Percentiles rank a stretch among this genome's conserved stretches.
phyloP scores from a whole-genome alignment of 192 early-diverging fungal genomes.

The Entophlyctis luteolus region DNA sequence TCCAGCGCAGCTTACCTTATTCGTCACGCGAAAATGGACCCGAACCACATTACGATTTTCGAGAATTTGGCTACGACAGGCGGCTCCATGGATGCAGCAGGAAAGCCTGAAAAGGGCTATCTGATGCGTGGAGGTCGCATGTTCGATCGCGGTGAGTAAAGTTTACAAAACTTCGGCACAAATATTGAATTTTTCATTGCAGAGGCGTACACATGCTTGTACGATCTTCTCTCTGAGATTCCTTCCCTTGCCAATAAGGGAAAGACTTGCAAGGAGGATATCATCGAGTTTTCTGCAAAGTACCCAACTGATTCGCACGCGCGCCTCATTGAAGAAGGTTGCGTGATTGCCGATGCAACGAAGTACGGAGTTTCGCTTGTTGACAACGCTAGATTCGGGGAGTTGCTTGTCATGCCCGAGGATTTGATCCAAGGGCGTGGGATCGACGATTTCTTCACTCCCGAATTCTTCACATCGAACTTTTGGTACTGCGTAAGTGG shows the following conservation, averaged over 20 bases:
- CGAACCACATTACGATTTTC: constrained; percentile 28
- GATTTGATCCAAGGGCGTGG: constrained; percentile 22
- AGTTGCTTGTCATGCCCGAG: constrained; percentile 21
- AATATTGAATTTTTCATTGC: neutral
- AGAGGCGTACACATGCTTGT: constrained; percentile 33
- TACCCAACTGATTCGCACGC: constrained; percentile 23
- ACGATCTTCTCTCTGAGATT: constrained; percentile 28
- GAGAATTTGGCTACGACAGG: constrained; percentile 28
- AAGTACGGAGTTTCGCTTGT: constrained; percentile 19
- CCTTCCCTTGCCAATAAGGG: constrained; percentile 23
- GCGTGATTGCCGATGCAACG: constrained; percentile 23
- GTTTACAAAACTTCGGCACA: neutral
- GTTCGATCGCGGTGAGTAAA: constrained; percentile 24
- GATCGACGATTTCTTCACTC: constrained; percentile 35
- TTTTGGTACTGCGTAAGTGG: constrained; percentile 32
- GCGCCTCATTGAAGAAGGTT: constrained; percentile 22
- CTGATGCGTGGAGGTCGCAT: constrained; percentile 30
- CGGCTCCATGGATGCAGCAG: constrained; percentile 30
- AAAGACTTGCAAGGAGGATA: constrained; percentile 31
- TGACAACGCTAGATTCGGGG: constrained; percentile 22
- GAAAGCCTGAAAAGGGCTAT: constrained; percentile 19
- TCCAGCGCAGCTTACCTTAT: constrained; percentile 34
- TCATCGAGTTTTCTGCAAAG: constrained; percentile 22
- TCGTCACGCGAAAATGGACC: constrained; percentile 20
- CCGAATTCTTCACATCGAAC: constrained; percentile 29